These are phyloP conservation scores for Cucurbita maxima DNA, from an alignment of 306 rosid species.

Conservation along the genomic window DNA sequence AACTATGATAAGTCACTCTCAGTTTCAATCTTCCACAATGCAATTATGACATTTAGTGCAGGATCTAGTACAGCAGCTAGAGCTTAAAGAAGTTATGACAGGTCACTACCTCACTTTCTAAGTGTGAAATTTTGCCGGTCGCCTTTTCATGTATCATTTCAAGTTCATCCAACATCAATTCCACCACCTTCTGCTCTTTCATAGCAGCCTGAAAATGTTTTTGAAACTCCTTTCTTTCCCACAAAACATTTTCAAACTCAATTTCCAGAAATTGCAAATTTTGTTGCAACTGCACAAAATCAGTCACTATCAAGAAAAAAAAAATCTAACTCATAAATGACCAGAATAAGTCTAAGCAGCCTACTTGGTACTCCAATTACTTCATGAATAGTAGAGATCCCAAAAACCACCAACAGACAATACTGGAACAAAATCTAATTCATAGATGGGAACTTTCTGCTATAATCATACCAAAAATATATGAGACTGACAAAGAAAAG, in stretches of 20 bases:
- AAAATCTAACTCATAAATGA: not conserved
- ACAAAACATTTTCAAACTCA: constrained; percentile 33
- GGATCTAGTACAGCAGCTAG: not conserved
- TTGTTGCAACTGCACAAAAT: constrained; percentile 38
- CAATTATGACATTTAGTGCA: not conserved
- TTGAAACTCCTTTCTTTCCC: constrained; percentile 43
- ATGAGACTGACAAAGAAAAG: not conserved
- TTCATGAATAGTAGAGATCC: not conserved
- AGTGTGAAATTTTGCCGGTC: constrained; percentile 35
- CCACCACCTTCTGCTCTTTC: constrained; percentile 56
- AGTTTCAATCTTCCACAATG: not conserved
- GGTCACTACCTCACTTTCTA: constrained; percentile 43
- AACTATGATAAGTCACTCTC: not conserved
- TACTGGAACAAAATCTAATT: not conserved
- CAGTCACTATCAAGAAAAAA: not conserved
- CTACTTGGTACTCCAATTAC: not conserved
- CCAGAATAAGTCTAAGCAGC: not conserved
- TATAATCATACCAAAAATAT: not conserved
- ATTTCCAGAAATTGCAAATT: constrained; percentile 28
- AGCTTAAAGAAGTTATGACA: not conserved
- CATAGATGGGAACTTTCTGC: not conserved
- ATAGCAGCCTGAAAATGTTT: constrained; percentile 34
- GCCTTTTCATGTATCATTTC: constrained; percentile 68
- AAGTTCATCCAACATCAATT: constrained; percentile 41
- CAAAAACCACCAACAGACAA: not conserved